phyloP scores from a whole-genome alignment of 2,329 filamentous ascomycete genomes.

The Botryotinia calthae region DNA sequence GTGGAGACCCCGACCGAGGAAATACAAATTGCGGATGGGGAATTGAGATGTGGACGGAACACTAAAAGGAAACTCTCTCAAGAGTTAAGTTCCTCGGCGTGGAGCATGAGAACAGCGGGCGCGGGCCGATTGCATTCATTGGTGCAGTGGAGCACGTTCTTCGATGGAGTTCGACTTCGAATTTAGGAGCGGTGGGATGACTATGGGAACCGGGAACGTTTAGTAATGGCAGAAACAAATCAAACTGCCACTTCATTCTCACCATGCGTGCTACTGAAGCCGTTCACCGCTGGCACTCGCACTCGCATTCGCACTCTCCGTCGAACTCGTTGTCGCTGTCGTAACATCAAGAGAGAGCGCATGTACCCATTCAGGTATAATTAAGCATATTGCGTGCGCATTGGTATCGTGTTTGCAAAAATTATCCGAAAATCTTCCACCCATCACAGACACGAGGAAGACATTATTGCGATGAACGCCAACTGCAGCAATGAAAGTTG shows the following conservation, averaged over 20 bases:
- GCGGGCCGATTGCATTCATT: constrained; percentile 6
- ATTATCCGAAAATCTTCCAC: not conserved
- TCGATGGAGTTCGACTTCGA: not conserved
- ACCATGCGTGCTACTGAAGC: not conserved
- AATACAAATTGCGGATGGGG: constrained; percentile 5
- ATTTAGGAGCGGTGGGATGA: constrained; percentile 1
- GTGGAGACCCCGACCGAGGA: constrained; percentile 7
- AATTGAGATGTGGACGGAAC: not conserved
- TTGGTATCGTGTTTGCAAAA: not conserved
- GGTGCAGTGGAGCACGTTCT: constrained; percentile 10
- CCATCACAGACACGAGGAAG: not conserved
- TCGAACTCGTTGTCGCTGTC: not conserved
- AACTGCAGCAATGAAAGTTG: not conserved
- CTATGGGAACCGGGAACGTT: not conserved
- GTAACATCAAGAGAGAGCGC: not conserved
- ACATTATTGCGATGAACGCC: not conserved
- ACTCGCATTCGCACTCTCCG: not conserved
- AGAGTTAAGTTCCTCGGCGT: constrained; percentile 7
- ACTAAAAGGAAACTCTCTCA: not conserved
- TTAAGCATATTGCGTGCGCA: not conserved
- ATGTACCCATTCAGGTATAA: not conserved
- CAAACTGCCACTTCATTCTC: not conserved
- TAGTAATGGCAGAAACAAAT: not conserved
- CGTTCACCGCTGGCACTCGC: not conserved
- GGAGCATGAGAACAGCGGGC: not conserved